Evolutionary conservation across 108 stramenopile genomes (phyloP), one percentile per base, ranked within the genome.

Genomic region (Schizochytrium sp.): DNA sequence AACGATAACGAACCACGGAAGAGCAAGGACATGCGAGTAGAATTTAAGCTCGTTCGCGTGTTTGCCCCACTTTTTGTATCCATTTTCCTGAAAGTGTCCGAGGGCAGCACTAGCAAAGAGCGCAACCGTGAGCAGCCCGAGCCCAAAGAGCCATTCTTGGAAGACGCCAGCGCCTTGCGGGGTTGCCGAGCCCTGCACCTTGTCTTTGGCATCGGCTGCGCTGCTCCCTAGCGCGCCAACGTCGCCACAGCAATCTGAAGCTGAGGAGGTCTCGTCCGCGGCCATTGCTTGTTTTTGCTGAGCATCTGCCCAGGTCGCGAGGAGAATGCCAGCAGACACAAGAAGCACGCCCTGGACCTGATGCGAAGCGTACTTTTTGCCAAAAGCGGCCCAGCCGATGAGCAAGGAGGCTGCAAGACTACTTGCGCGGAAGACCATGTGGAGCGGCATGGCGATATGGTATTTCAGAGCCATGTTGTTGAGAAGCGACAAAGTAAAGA

Each of bases 361-460:
- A 12, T 63, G 23, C 16, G 8, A 14, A 5, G 63, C 23, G 72
- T 88, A 88, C 16, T 0, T 16, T 10, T 41, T 29, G 29, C 53
- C 51, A 8, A 88, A 88, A 5, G 63, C 45, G 29, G n/a, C 19
- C 34, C 19, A 63, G 28, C 88, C 88, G 53, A 88, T 16, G 72
- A 88, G 34, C 18, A 88, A 25, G 2, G 88, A 88, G 28, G 72
- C 72, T 5, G 63, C 60, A 12, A 88, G 72, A 5, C 72, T 41
- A 44, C 72, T 51, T n/a, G 72, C 29, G 51, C 88, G 69, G 41
- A 88, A 88, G 48, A 88, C 88, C 88, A 88, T 88, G 55, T 88
- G 88, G 2, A 63, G 60, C 14, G 88, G 88, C 72, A 71, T 60
- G 34, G 88, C 60, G 41, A 88, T 88, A 34, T 72, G 28, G 88